phyloP scores from a whole-genome alignment of 2,329 filamentous ascomycete species.

The Exophiala sp. region DNA sequence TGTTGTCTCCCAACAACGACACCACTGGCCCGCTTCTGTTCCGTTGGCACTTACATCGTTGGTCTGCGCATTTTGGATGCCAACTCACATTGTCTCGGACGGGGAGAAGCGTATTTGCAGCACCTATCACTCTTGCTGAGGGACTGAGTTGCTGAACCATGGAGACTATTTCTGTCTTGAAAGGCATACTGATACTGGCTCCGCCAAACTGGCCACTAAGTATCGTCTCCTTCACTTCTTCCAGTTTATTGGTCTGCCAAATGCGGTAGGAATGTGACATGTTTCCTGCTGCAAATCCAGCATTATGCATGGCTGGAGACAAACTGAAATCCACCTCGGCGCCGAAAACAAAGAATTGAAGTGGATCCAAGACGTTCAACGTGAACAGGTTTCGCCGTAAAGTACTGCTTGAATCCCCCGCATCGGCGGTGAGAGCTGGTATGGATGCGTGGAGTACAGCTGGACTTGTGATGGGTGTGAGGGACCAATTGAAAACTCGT shows the following conservation, averaged over 20 bases:
- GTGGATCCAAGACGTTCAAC: slow-evolving; percentile 20
- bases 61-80: slow-evolving; percentile 32
- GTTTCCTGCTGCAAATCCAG: slow-evolving; percentile 29
- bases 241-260: slow-evolving; percentile 38
- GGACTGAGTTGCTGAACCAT: slow-evolving; percentile 38
- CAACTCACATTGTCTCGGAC: slow-evolving; percentile 37
- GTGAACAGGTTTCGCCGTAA: neutral
- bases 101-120: slow-evolving; percentile 43
- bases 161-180: slow-evolving; percentile 38
- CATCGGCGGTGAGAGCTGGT: too few species aligned
- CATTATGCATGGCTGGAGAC: slow-evolving; percentile 42
- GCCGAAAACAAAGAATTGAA: slow-evolving; percentile 41
- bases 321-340: slow-evolving; percentile 40
- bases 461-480: slow-evolving; percentile 36
- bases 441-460: too few species aligned
- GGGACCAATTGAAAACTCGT: slow-evolving; percentile 39
- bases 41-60: slow-evolving; percentile 38
- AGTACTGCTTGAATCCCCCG: too few species aligned
- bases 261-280: slow-evolving; percentile 11
- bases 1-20: slow-evolving; percentile 64
- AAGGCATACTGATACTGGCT: slow-evolving; percentile 41
- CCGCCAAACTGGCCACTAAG: slow-evolving; percentile 33
- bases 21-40: slow-evolving; percentile 64
- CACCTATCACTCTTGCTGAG: slow-evolving; percentile 41
- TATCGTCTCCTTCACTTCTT: slow-evolving; percentile 37